Percentiles rank a stretch among this genome's conserved stretches.
These are phyloP conservation scores for Hysterium pulicare DNA, from an alignment of 2,329 filamentous ascomycete species.

Conservation along the genomic window DNA sequence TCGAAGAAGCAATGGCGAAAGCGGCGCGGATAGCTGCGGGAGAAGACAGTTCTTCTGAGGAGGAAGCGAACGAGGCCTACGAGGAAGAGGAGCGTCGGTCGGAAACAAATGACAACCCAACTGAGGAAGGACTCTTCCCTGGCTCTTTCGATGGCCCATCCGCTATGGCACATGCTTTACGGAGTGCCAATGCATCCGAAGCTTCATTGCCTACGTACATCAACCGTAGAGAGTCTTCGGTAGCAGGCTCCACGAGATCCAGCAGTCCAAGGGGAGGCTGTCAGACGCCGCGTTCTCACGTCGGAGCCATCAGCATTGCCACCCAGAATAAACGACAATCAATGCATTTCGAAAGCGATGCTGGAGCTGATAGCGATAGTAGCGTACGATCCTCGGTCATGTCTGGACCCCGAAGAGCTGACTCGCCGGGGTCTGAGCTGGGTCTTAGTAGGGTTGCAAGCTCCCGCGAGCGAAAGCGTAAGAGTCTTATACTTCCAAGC, in stretches of 20 bases:
- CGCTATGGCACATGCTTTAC: slow-evolving; percentile 56
- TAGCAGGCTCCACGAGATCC: slow-evolving; percentile 74
- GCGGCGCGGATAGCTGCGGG: slow-evolving; percentile 84
- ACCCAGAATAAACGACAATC: slow-evolving; percentile 70
- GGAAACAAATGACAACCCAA: slow-evolving; percentile 42
- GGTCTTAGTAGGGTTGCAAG: slow-evolving; percentile 73
- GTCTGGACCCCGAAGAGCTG: slow-evolving; percentile 69
- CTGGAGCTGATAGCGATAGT: slow-evolving; percentile 79
- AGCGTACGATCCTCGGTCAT: slow-evolving; percentile 79
- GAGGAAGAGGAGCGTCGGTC: slow-evolving; percentile 50
- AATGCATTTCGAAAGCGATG: slow-evolving; percentile 77
- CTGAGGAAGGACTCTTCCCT: slow-evolving; percentile 56
- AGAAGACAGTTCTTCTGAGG: slow-evolving; percentile 72
- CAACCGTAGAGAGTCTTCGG: slow-evolving; percentile 55
- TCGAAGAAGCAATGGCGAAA: slow-evolving; percentile 85
- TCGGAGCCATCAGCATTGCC: slow-evolving; percentile 56
- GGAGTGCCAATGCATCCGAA: slow-evolving; percentile 48
- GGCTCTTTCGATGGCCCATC: slow-evolving; percentile 58
- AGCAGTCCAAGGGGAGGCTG: slow-evolving; percentile 81
- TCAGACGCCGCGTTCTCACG: slow-evolving; percentile 83
- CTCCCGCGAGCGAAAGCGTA: slow-evolving; percentile 77
- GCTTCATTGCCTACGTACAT: slow-evolving; percentile 43
- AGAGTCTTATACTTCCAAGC: slow-evolving; percentile 79
- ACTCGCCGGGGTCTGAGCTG: slow-evolving; percentile 88
- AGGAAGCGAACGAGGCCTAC: slow-evolving; percentile 27